Base-by-base conservation (phyloP, 345 rosid species). In the Ceriops zippeliana region DNA sequence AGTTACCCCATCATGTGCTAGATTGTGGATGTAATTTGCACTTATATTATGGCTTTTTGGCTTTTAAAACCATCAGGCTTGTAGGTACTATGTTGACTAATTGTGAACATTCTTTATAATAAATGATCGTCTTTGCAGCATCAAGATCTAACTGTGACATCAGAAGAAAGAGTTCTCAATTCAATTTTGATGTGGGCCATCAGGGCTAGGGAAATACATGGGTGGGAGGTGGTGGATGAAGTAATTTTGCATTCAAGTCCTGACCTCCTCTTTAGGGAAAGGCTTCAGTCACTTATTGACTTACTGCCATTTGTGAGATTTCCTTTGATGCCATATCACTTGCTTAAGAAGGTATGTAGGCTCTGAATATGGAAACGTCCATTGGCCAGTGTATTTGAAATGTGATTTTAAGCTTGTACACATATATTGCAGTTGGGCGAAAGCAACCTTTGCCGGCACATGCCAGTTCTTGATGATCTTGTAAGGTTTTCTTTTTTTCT, bases 181-280 rank as follows among this genome's bases (percentile, higher is more conserved):
- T 93, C 96, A 77, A 89, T 92, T 71, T 73, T 95, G 69, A 87
- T 86, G 95, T 95, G 99, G 98, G 78, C 86, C 89, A 81, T 84
- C 81, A 81, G 89, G 73, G 84, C 92, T 68, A 81, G 80, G 78
- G 89, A 82, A 65, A 76, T 73, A 24, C 79, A 60, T 67, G 83
- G 90, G 68, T 92, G 98, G 97, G 92, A 90, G 78, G 79, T 54
- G 59, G 79, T 90, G 72, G 88, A 86, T 65, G 88, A 84, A 74
- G 82, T 85, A 46, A 52, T 85, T 67, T 72, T 32, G 69, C 59
- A 62, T 75, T 76, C 78, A 68, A 70, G 75, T 26, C 80, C 81
- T 46, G 90, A 83, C 58, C 66, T 52, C 61, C 75, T 84, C 81
- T 89, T 85, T 61, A 62, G 79, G 72, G 97, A 86, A 61, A 87